Evolutionary conservation across 148 eudicot genomes (phyloP).

Genomic region (Hydrangea macrophylla): DNA sequence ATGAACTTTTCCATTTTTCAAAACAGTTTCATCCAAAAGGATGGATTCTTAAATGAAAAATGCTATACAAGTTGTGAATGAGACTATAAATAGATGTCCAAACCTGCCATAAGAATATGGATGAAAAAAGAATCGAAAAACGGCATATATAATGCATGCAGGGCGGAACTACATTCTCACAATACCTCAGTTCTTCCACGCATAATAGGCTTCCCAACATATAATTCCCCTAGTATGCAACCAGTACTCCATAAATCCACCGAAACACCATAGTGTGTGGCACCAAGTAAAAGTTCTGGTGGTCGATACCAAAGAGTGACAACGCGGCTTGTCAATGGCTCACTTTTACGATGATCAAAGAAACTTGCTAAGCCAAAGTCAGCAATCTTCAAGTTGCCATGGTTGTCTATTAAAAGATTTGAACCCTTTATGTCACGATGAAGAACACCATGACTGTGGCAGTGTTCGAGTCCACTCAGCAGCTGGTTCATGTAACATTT

Average conservation of each 20-base stretch:
- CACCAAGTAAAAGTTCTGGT: slow-evolving; percentile 89
- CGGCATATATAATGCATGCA: too few relatives aligned
- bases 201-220: slow-evolving; percentile 80
- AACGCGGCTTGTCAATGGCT: slow-evolving; percentile 80
- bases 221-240: slow-evolving; percentile 89
- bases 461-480: slow-evolving; percentile 79
- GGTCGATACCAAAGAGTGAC: slow-evolving; percentile 98
- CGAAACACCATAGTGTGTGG: slow-evolving; percentile 62
- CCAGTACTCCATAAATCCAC: slow-evolving; percentile 94
- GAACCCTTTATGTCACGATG: slow-evolving; percentile 95
- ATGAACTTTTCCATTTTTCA: too few relatives aligned
- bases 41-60: too few relatives aligned
- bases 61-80: too few relatives aligned
- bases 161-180: not conserved
- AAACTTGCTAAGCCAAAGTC: slow-evolving; percentile 85
- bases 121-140: too few relatives aligned
- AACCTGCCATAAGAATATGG: too few relatives aligned
- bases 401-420: slow-evolving; percentile 73
- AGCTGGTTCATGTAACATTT: slow-evolving; percentile 93
- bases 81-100: too few relatives aligned
- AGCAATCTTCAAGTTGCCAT: slow-evolving; percentile 80
- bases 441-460: slow-evolving; percentile 72
- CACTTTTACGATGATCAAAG: slow-evolving; percentile 39
- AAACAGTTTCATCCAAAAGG: too few relatives aligned
- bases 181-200: slow-evolving; percentile 95